These are phyloP conservation scores for Solanum chiquidenum DNA, from an alignment of 257 asterid species.

Conservation along the genomic window DNA sequence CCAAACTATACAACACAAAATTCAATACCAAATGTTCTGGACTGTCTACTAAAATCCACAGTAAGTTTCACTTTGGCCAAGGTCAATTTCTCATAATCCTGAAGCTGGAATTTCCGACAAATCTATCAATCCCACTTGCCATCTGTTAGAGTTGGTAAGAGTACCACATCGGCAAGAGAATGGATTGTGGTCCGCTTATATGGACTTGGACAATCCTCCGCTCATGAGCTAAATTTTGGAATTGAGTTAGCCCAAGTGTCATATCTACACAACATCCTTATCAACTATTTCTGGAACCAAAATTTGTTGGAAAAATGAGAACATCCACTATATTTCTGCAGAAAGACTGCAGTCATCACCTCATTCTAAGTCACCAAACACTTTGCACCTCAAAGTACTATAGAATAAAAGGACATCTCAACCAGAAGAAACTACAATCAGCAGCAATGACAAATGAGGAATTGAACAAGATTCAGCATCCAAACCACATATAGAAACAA, in stretches of 20 bases:
- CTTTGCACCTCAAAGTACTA: neutral
- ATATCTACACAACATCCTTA: neutral
- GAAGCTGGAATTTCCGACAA: neutral
- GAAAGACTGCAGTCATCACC: neutral
- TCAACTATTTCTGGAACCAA: neutral
- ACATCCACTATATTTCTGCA: neutral
- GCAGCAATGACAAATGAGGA: neutral
- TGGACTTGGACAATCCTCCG: neutral
- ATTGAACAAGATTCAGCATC: neutral
- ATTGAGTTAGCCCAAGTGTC: neutral
- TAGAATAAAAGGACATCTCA: neutral
- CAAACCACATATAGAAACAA: neutral
- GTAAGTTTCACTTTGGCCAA: slow-evolving; percentile 1
- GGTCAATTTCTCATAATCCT: neutral
- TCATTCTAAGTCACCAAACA: neutral
- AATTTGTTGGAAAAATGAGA: neutral
- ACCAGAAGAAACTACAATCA: neutral
- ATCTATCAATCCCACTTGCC: neutral
- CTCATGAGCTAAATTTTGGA: neutral
- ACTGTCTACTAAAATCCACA: neutral
- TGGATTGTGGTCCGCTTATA: neutral
- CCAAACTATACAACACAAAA: neutral
- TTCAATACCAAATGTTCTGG: neutral
- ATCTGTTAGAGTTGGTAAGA: neutral
- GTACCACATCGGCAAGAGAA: neutral